phyloP scores from a whole-genome alignment of 2,329 filamentous ascomycete genomes.

The Sporothrix pallida region DNA sequence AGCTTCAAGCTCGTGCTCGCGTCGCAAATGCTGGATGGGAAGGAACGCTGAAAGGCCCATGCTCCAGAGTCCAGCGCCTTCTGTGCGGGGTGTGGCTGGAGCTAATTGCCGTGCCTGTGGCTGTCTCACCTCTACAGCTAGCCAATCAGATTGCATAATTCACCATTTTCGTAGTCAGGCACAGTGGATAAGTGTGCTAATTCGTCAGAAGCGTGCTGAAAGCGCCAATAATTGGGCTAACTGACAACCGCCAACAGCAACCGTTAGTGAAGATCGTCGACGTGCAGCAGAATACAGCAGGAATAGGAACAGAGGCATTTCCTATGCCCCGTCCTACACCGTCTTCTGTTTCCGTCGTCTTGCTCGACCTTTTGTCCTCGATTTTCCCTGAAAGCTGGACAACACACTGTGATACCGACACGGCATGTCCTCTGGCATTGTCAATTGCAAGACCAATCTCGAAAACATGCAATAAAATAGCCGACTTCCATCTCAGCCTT shows the following conservation, averaged over 20 bases:
- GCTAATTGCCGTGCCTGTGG: slow-evolving; percentile 24
- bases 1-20: background rate
- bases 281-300: background rate
- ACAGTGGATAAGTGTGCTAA: too few species aligned
- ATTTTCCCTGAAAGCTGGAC: background rate
- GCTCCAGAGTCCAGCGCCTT: background rate
- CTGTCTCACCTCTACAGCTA: background rate
- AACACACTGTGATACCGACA: background rate
- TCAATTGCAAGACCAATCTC: slow-evolving; percentile 1
- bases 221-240: background rate
- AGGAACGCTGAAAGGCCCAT: background rate
- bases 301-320: background rate
- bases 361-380: background rate
- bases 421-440: background rate
- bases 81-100: slow-evolving; percentile 31
- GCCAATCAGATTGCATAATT: background rate
- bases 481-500: background rate
- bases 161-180: background rate
- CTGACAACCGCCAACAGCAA: background rate
- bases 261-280: slow-evolving; percentile 22
- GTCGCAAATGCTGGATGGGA: background rate
- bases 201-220: background rate
- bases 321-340: slow-evolving; percentile 7
- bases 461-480: background rate
- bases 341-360: background rate